phyloP scores from a whole-genome alignment of 768 basidiomycete species.

The Lentinula lateritia region DNA sequence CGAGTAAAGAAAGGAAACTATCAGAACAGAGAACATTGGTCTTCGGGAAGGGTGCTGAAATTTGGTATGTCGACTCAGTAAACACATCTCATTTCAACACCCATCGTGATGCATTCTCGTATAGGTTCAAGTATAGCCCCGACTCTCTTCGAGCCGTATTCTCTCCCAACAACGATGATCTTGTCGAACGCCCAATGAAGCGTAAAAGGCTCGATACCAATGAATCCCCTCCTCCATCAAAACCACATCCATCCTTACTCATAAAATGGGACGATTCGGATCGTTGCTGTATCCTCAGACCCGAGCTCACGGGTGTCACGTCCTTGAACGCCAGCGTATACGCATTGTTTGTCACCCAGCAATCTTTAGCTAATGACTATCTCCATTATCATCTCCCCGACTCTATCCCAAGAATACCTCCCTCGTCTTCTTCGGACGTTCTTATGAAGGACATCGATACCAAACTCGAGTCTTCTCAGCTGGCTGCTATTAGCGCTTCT shows the following conservation, averaged over 20 bases:
- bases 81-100: neutral
- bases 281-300: conserved; percentile 2
- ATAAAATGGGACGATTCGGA: conserved; percentile 4
- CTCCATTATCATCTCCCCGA: neutral
- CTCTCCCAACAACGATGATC: neutral
- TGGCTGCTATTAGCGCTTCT: neutral
- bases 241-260: neutral
- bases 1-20: neutral
- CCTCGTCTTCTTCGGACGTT: neutral
- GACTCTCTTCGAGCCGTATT: neutral
- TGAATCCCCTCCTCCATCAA: neutral
- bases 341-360: neutral
- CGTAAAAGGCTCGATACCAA: neutral
- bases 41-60: conserved; percentile 4
- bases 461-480: neutral
- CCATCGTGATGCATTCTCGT: neutral
- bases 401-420: neutral
- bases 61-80: neutral
- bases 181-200: neutral
- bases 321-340: neutral
- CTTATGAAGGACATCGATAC: neutral
- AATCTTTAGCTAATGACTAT: neutral
- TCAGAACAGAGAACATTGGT: neutral
- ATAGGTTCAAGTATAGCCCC: conserved; percentile 5
- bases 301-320: neutral